Base-by-base conservation (phyloP, 306 rosid genomes). In the Gynostemma pentaphyllum region DNA sequence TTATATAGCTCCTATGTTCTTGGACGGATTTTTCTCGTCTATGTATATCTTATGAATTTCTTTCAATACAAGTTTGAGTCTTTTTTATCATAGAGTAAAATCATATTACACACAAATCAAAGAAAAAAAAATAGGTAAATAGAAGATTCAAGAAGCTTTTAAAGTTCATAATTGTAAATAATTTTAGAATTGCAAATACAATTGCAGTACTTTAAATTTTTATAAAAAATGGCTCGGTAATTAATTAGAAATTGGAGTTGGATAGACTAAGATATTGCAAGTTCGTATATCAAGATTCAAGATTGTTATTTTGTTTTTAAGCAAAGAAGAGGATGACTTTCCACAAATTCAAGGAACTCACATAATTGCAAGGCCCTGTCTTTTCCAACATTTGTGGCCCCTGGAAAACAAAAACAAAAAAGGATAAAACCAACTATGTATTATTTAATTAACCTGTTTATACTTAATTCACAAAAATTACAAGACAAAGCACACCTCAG, bases 301-400 rank as follows among this genome's bases (percentile, higher is more conserved):
- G 0, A 45, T 45, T 45, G 19, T 18, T 18, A 45, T 39, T 45
- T 30, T 53, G 41, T 29, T 52, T 9, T n/a, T n/a, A 32, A 12
- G 51, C n/a, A 62, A 36, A 40, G 23, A 62, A 46, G 61, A 44
- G 14, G 41, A 55, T 10, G 56, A 27, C 22, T 27, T 18, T 27
- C 14, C 5, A 66, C 21, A 74, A 75, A 72, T 32, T 67, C 42
- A 27, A 44, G 69, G 78, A 68, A 82, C 98, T 84, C 69, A 92
- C 98, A 68, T 88, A 92, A 71, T 82, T 65, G 60, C 98, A 88
- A 39, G 62, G 64, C 70, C 98, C 98, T 44, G 57, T 72, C 74
- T 75, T 78, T 68, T 84, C 75, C 70, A 92, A 55, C 5, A 72
- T 40, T 41, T 70, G 68, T 0, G 96, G 95, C 28, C 65, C 95